Conservation (phyloP, 352 stramenopile species). For the Albugo laibachii region DNA sequence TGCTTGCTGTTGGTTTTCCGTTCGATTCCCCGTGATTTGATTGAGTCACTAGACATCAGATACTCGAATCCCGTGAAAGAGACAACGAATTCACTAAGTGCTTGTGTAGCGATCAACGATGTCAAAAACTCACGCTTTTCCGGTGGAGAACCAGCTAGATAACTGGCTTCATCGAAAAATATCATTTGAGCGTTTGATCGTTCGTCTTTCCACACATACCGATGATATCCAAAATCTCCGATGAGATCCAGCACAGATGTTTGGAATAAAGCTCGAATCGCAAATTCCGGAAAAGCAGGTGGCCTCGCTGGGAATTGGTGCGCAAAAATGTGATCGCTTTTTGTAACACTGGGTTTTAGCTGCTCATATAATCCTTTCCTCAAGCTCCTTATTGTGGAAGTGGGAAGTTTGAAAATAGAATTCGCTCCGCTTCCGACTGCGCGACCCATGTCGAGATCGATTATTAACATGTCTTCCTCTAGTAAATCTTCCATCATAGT, state of each 20-base stretch:
- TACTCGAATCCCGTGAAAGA: constrained; percentile 59
- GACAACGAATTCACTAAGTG: constrained; percentile 71
- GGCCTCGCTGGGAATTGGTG: constrained; percentile 45
- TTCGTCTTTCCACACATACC: constrained; percentile 72
- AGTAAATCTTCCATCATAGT: constrained; percentile 30
- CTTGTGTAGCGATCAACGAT: constrained; percentile 67
- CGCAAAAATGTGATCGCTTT: constrained; percentile 47
- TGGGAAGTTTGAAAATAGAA: constrained; percentile 23
- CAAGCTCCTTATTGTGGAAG: constrained; percentile 22
- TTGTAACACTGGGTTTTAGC: constrained; percentile 46
- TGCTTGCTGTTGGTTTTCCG: too few relatives aligned
- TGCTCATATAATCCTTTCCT: constrained; percentile 36
- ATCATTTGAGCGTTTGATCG: constrained; percentile 56
- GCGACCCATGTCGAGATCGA: constrained; percentile 45
- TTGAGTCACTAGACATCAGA: too few relatives aligned
- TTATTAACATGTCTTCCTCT: constrained; percentile 42
- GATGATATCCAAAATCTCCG: constrained; percentile 67
- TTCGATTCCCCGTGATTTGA: too few relatives aligned
- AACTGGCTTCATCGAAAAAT: constrained; percentile 76
- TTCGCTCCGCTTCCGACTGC: too few relatives aligned
- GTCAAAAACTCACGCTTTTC: constrained; percentile 69
- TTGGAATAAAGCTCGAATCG: constrained; percentile 47
- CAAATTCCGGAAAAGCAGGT: constrained; percentile 47
- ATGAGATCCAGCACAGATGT: constrained; percentile 45
- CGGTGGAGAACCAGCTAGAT: constrained; percentile 44